Evolutionary conservation across 768 basidiomycete genomes (phyloP).

Genomic region (Mycena belliarum): DNA sequence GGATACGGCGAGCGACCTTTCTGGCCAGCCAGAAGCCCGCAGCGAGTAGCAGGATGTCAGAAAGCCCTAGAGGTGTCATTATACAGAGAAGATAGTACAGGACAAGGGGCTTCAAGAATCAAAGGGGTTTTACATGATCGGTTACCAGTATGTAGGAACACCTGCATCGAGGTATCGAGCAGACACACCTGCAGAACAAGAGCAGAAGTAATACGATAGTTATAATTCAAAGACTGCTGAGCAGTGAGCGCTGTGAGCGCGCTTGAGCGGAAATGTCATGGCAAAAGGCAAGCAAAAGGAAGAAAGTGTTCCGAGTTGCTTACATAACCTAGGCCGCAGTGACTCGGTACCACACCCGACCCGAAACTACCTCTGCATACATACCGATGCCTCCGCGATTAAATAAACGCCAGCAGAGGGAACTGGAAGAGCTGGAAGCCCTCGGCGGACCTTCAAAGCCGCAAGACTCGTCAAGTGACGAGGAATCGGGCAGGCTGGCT

Average conservation of each 20-base stretch:
- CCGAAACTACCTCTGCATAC: not conserved
- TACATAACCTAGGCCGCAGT: too few relatives aligned
- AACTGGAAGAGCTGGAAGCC: conserved; percentile 75
- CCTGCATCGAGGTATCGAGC: too few relatives aligned
- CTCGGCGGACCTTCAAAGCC: conserved; percentile 40
- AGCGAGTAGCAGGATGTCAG: conserved; percentile 14
- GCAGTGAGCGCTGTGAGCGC: too few relatives aligned
- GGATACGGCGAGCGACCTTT: conserved; percentile 18
- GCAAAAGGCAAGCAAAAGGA: too few relatives aligned
- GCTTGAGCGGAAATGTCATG: too few relatives aligned
- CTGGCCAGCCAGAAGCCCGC: conserved; percentile 22
- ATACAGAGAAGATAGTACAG: not conserved
- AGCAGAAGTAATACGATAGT: too few relatives aligned
- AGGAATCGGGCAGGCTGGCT: conserved; percentile 28
- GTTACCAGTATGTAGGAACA: too few relatives aligned
- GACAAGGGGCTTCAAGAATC: not conserved
- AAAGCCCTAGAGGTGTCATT: conserved; percentile 1
- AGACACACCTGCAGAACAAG: too few relatives aligned
- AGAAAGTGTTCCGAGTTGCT: too few relatives aligned
- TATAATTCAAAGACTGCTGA: too few relatives aligned
- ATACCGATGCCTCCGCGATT: conserved; percentile 68
- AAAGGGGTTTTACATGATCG: too few relatives aligned
- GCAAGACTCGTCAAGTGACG: conserved; percentile 37
- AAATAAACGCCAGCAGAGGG: conserved; percentile 86
- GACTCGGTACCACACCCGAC: not conserved